Evolutionary conservation across 257 asterid genomes (phyloP).

Genomic region (Forsythia viridissima): DNA sequence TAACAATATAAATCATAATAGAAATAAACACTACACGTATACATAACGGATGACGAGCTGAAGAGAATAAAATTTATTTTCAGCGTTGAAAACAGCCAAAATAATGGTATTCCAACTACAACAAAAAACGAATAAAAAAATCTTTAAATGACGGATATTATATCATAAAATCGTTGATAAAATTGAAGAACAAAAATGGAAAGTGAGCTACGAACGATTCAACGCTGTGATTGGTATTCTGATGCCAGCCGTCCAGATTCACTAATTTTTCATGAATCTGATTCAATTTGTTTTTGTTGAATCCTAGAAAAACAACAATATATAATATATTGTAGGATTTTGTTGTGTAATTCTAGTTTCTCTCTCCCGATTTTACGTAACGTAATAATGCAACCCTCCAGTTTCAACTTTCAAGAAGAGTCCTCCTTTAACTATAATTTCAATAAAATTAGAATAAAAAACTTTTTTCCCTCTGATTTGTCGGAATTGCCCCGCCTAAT

Average conservation of each 20-base stretch:
- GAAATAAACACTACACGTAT: background rate
- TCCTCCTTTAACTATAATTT: background rate
- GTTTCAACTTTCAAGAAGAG: background rate
- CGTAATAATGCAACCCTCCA: background rate
- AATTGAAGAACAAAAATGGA: background rate
- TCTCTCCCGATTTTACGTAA: background rate
- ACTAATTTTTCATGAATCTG: background rate
- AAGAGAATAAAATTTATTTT: background rate
- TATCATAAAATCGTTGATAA: background rate
- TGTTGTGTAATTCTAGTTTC: background rate
- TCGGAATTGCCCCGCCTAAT: background rate
- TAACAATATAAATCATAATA: background rate
- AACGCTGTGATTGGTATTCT: constrained; percentile 11
- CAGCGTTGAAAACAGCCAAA: background rate
- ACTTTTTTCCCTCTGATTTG: background rate
- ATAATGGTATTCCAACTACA: background rate
- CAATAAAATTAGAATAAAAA: no score
- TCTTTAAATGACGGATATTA: background rate
- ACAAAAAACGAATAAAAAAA: background rate
- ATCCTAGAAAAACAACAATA: background rate
- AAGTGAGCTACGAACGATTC: constrained; percentile 8
- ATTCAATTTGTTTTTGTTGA: background rate
- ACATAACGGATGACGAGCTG: background rate
- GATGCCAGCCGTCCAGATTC: background rate
- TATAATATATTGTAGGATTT: background rate